phyloP scores from a whole-genome alignment of 441 rosid species.

The Viola pubescens region DNA sequence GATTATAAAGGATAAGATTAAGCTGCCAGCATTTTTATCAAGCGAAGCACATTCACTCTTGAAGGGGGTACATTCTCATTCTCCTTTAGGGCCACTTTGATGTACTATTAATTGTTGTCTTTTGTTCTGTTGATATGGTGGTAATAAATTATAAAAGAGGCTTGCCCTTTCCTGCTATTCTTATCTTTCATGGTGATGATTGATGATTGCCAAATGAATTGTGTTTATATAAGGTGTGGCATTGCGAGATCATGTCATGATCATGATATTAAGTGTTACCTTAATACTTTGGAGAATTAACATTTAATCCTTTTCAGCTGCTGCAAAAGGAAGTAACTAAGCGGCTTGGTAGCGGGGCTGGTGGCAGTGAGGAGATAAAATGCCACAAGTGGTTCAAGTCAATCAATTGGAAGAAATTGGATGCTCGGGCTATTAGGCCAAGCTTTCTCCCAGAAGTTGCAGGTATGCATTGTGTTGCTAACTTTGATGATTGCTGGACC shows the following conservation, averaged over 20 bases:
- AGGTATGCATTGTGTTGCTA: slow-evolving; percentile 76
- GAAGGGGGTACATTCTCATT: slow-evolving; percentile 40
- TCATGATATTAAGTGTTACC: too few species aligned
- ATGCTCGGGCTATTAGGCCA: slow-evolving; percentile 61
- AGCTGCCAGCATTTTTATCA: slow-evolving; percentile 56
- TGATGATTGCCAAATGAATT: background rate
- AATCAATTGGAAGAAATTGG: slow-evolving; percentile 83
- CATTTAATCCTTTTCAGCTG: slow-evolving; percentile 36
- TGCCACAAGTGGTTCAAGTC: slow-evolving; percentile 79
- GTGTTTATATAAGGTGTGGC: background rate
- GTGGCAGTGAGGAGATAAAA: slow-evolving; percentile 66
- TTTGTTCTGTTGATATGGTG: background rate
- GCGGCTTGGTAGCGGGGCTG: slow-evolving; percentile 67
- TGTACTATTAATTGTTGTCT: too few species aligned
- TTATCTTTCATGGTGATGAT: background rate
- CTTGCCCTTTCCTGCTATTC: background rate
- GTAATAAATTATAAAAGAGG: background rate
- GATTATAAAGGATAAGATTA: slow-evolving; percentile 59
- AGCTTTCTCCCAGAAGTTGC: slow-evolving; percentile 76
- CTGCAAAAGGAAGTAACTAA: slow-evolving; percentile 68
- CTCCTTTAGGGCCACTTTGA: background rate
- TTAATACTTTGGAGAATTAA: background rate
- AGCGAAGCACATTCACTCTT: slow-evolving; percentile 68
- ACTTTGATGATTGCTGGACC: slow-evolving; percentile 81
- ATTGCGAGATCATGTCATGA: background rate